These are phyloP conservation scores for Cordyceps farinosa DNA, from an alignment of 2,329 filamentous ascomycete genomes.

Conservation along the genomic window DNA sequence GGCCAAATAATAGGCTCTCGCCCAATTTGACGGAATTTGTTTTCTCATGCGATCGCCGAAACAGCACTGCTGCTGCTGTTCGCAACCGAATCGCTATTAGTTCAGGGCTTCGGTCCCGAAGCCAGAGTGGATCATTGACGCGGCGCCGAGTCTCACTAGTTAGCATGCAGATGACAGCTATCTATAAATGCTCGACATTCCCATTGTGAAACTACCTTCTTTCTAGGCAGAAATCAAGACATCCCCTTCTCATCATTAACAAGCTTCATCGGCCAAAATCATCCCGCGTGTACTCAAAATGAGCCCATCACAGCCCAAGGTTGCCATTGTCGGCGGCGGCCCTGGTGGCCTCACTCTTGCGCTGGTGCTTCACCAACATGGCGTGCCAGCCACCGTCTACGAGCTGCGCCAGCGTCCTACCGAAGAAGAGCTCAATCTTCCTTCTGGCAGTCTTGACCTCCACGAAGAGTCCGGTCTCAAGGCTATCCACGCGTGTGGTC, in stretches of 20 bases:
- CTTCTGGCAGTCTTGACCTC: slow-evolving; percentile 46
- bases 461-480: slow-evolving; percentile 43
- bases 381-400: slow-evolving; percentile 34
- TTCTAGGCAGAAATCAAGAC: neutral
- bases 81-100: neutral
- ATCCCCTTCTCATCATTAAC: neutral
- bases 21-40: neutral
- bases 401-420: slow-evolving; percentile 32
- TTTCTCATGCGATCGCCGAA: neutral
- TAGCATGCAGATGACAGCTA: neutral
- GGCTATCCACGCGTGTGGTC: slow-evolving; percentile 42
- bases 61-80: neutral
- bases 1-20: neutral
- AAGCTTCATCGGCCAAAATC: neutral
- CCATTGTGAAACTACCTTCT: neutral
- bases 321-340: slow-evolving; percentile 46
- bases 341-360: slow-evolving; percentile 47
- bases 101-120: slow-evolving; percentile 4
- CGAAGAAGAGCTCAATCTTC: slow-evolving; percentile 24
- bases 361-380: slow-evolving; percentile 40
- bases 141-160: neutral
- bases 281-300: neutral
- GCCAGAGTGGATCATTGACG: neutral
- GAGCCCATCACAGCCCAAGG: slow-evolving; percentile 21
- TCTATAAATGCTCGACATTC: neutral